Evolutionary conservation across 2,329 filamentous ascomycete genomes (phyloP).

Genomic region (Stachybotrys echinatus): DNA sequence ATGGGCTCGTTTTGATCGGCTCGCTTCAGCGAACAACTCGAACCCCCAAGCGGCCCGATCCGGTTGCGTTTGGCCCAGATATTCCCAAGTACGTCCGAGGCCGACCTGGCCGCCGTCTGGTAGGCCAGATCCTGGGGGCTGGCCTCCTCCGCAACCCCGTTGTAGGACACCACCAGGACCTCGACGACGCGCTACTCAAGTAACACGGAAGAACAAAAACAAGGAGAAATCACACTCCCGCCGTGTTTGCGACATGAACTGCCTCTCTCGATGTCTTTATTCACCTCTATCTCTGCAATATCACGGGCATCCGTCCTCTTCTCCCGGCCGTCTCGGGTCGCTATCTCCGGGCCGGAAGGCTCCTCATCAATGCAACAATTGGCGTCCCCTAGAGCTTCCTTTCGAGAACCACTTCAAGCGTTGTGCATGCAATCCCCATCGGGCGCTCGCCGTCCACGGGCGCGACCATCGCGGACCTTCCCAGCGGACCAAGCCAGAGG

Average conservation of each 20-base stretch:
- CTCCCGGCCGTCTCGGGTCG: too few species aligned
- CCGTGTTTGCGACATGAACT: too few species aligned
- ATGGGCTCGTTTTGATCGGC: constrained; percentile 62
- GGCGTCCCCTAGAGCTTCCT: too few species aligned
- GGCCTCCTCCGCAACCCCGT: constrained; percentile 8
- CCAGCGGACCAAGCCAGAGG: not conserved
- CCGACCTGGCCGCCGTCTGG: not conserved
- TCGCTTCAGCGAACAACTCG: constrained; percentile 27
- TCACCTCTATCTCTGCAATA: too few species aligned
- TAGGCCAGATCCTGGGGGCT: constrained; percentile 3
- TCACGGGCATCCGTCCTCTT: too few species aligned
- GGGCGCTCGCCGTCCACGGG: too few species aligned
- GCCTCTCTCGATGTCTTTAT: too few species aligned
- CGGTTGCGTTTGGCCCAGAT: constrained; percentile 3
- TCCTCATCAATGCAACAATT: too few species aligned
- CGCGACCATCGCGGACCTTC: not conserved
- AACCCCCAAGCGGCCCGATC: not conserved
- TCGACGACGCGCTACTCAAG: not conserved
- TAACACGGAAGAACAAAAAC: not conserved
- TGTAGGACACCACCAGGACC: not conserved
- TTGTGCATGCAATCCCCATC: too few species aligned
- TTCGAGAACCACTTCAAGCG: too few species aligned
- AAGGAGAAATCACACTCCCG: not conserved
- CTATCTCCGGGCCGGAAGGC: too few species aligned
- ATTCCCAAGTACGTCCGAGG: constrained; percentile 4